Evolutionary conservation across 148 eudicot species (phyloP), one percentile per base, ranked within the genome.

Genomic region (Cornus suecica): DNA sequence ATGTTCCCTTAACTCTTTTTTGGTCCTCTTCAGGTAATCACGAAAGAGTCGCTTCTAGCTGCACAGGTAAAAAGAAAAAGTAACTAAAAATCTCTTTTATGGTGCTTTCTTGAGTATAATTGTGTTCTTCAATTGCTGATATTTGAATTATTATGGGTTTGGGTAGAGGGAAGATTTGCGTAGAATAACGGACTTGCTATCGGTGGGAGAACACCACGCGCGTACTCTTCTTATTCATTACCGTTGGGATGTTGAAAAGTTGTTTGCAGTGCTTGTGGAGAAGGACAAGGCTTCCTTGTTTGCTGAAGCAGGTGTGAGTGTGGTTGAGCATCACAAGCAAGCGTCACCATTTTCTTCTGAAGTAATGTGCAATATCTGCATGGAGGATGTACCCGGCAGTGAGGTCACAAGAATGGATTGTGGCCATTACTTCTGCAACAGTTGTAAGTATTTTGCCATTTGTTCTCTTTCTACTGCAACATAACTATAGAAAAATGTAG

Each of bases 171-270:
- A 84, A 60, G 93, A 86, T 83, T 79, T 91, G 82, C 88, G 79
- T 16, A 85, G 83, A 76, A 88, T 91, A 20, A 89, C 89, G 93
- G 97, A 91, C n/a, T 80, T 88, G 81, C 66, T 91, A 69, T 82
- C 89, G 62, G 71, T 91, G 65, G 67, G 88, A 78, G 90, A 85
- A 73, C 90, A 86, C 66, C 91, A 89, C 64, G 97, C 97, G 2
- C 72, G 97, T 26, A 88, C 93, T 61, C 85, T 91, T 28, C 90
- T 91, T 51, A 91, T 91, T 78, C 87, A 91, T 78, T 83, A 88
- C 71, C 87, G 90, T 32, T 91, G 97, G 97, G 83, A 91, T 83
- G 89, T 84, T 51, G 97, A 86, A 61, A 88, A 75, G 74, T 67
- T 90, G 74, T 76, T 83, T 71, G 87, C 85, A 4, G 83, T 88